Percentiles rank a stretch among this genome's conserved stretches.
phyloP scores from a whole-genome alignment of 345 rosid species.

The Euclidium syriacum region DNA sequence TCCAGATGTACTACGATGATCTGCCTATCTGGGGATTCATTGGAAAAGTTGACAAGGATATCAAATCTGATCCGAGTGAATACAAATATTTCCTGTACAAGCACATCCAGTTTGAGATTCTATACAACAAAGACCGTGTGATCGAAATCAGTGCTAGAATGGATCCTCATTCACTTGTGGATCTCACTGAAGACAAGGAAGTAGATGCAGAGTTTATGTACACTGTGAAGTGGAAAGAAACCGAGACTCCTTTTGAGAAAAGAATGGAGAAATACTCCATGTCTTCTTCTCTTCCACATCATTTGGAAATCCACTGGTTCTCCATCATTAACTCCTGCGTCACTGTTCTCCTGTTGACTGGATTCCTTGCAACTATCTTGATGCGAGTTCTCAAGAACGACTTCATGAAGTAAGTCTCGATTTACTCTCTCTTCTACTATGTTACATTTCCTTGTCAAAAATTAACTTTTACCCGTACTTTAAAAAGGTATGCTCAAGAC shows the following conservation, averaged over 20 bases:
- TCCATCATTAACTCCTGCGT: slow-evolving; percentile 72
- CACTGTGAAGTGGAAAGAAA: slow-evolving; percentile 74
- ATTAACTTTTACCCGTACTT: background rate
- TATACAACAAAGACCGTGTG: slow-evolving; percentile 62
- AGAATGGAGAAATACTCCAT: slow-evolving; percentile 72
- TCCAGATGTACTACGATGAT: slow-evolving; percentile 76
- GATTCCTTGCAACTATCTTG: slow-evolving; percentile 75
- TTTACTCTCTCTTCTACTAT: background rate
- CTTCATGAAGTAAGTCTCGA: slow-evolving; percentile 57
- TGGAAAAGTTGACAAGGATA: slow-evolving; percentile 63
- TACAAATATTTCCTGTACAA: slow-evolving; percentile 56
- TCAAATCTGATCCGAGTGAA: slow-evolving; percentile 44
- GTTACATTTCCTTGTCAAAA: background rate
- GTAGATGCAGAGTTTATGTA: slow-evolving; percentile 63
- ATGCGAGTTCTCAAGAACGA: slow-evolving; percentile 75
- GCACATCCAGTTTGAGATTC: slow-evolving; percentile 57
- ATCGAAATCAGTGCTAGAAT: slow-evolving; percentile 50
- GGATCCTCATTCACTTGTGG: slow-evolving; percentile 54
- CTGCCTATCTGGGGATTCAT: slow-evolving; percentile 74
- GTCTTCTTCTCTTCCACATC: slow-evolving; percentile 70
- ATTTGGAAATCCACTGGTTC: slow-evolving; percentile 79
- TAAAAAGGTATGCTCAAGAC: slow-evolving; percentile 56
- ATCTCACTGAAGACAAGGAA: slow-evolving; percentile 60
- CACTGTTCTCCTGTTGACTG: slow-evolving; percentile 67
- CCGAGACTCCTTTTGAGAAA: slow-evolving; percentile 55